Conservation (phyloP, 352 stramenopile genomes). For the Hyaloperonospora arabidopsidis region DNA sequence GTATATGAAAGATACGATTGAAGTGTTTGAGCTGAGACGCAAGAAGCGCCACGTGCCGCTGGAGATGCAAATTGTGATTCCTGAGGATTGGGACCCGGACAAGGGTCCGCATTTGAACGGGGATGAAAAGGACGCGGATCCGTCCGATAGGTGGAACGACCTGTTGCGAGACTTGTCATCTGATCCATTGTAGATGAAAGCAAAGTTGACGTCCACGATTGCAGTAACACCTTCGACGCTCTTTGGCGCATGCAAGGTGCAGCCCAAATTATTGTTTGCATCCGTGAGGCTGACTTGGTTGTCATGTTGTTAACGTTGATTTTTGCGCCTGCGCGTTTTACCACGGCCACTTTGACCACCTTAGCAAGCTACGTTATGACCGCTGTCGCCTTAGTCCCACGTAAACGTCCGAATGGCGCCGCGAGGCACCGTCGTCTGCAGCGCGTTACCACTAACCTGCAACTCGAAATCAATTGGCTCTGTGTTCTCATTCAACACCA, state of each 20-base stretch:
- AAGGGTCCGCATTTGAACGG: slow-evolving; percentile 30
- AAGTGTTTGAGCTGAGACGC: slow-evolving; percentile 69
- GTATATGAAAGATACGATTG: slow-evolving; percentile 69
- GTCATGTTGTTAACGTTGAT: slow-evolving; percentile 1
- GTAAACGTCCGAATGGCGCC: slow-evolving; percentile 67
- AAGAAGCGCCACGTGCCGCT: slow-evolving; percentile 68
- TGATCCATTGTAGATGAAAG: slow-evolving; percentile 15
- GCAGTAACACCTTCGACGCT: slow-evolving; percentile 3
- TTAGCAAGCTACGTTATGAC: not conserved
- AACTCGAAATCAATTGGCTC: slow-evolving; percentile 62
- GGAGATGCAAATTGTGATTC: slow-evolving; percentile 53
- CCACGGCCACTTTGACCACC: no score
- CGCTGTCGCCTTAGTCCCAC: slow-evolving; percentile 39
- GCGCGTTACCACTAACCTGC: slow-evolving; percentile 31
- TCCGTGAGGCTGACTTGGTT: no score
- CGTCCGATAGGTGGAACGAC: slow-evolving; percentile 66
- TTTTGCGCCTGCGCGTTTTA: not conserved
- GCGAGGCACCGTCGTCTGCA: slow-evolving; percentile 46
- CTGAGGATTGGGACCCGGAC: slow-evolving; percentile 20
- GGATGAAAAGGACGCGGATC: slow-evolving; percentile 27
- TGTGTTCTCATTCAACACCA: slow-evolving; percentile 83
- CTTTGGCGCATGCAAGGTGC: slow-evolving; percentile 4
- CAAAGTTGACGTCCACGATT: slow-evolving; percentile 6
- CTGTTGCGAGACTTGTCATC: slow-evolving; percentile 35
- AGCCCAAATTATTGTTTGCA: slow-evolving; percentile 3